phyloP scores from a whole-genome alignment of 2,329 filamentous ascomycete genomes.

The Aspergillus hortae region DNA sequence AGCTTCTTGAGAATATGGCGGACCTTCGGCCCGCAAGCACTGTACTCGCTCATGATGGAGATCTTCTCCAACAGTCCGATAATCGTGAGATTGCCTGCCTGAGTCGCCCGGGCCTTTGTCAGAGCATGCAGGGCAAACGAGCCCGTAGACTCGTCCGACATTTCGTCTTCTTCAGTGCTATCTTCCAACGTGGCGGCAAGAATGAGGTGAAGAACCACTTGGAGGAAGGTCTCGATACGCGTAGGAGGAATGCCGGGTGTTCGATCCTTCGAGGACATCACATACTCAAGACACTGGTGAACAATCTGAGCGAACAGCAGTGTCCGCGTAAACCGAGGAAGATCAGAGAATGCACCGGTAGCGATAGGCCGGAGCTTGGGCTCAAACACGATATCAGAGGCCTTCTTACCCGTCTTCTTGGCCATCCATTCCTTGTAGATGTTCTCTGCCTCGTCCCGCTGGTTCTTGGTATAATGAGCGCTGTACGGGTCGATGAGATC shows the following conservation, averaged over 20 bases:
- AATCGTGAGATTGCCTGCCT: slow-evolving; percentile 44
- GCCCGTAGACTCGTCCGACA: slow-evolving; percentile 44
- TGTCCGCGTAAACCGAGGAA: slow-evolving; percentile 77
- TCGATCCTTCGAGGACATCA: slow-evolving; percentile 63
- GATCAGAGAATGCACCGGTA: slow-evolving; percentile 70
- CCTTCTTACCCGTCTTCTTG: slow-evolving; percentile 76
- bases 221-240: slow-evolving; percentile 84
- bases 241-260: slow-evolving; percentile 76
- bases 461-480: slow-evolving; percentile 94
- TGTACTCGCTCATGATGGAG: slow-evolving; percentile 67
- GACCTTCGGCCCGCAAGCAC: slow-evolving; percentile 80
- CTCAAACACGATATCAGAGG: slow-evolving; percentile 85
- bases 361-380: slow-evolving; percentile 74
- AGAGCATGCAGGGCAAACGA: slow-evolving; percentile 75
- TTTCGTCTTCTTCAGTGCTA: slow-evolving; percentile 54
- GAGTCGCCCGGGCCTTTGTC: slow-evolving; percentile 53
- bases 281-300: slow-evolving; percentile 82
- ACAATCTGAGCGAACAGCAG: slow-evolving; percentile 86
- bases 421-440: slow-evolving; percentile 85
- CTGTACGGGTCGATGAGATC: slow-evolving; percentile 93
- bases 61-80: slow-evolving; percentile 52
- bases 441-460: slow-evolving; percentile 89
- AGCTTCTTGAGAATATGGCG: slow-evolving; percentile 77
- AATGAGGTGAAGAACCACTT: slow-evolving; percentile 83
- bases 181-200: slow-evolving; percentile 87